Conservation (phyloP, 148 eudicot genomes). For the Heliosperma pusillum region DNA sequence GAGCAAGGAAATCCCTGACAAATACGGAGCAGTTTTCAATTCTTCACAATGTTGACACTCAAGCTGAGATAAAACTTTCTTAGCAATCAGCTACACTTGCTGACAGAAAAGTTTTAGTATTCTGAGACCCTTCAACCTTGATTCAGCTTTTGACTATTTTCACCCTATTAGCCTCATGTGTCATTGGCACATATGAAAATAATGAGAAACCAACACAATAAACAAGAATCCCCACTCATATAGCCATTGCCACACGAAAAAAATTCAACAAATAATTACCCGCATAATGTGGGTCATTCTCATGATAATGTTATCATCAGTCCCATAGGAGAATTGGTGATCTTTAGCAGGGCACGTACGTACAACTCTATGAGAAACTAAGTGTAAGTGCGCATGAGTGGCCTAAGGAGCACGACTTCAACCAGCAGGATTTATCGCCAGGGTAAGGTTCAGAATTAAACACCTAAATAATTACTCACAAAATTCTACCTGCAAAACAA, state of each 20-base stretch:
- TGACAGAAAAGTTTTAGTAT: background rate
- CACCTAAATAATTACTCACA: background rate
- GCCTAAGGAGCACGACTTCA: background rate
- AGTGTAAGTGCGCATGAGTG: background rate
- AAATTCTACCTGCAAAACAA: slow-evolving; percentile 74
- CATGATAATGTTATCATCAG: too few species aligned
- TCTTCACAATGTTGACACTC: background rate
- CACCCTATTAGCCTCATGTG: background rate
- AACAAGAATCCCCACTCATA: background rate
- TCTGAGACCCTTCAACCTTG: background rate
- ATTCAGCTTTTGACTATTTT: background rate
- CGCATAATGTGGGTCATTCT: too few species aligned
- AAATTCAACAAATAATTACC: too few species aligned
- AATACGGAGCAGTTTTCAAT: too few species aligned
- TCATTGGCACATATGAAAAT: background rate
- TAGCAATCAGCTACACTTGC: background rate
- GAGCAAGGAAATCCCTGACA: background rate
- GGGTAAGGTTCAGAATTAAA: slow-evolving; percentile 10
- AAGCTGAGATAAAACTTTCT: too few species aligned
- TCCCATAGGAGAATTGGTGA: too few species aligned
- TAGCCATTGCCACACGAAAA: too few species aligned
- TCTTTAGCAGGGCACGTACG: background rate
- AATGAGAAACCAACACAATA: background rate
- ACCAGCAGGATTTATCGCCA: background rate
- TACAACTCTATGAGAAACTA: background rate